Evolutionary conservation across 805 yeast genomes (phyloP), one percentile per base, ranked within the genome.

Genomic region (Blastobotrys mokoenaii): DNA sequence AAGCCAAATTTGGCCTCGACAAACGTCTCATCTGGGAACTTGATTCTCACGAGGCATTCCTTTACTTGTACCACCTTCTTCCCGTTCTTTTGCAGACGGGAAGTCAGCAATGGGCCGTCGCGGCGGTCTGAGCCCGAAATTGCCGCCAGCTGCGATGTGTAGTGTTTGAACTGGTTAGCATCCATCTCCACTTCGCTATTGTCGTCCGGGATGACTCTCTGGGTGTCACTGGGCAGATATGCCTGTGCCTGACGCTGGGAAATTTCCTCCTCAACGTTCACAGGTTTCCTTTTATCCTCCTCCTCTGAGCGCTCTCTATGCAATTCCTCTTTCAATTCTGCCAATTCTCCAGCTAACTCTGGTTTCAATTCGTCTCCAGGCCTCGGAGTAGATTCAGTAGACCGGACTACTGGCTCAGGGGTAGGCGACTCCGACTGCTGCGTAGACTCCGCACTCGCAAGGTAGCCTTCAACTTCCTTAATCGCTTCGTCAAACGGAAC

Each of bases 21-120:
- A 17, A 65, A 65, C 2, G 71, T 66, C 45, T 71, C 69, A 58
- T 81, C 84, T 0, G 85, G 84, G 47, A 82, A 74, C 44, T 73
- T 67, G 9, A 81, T 54, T 46, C 86, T 66, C 1, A 80, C 57
- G 6, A 65, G 57, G 43, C 77, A 70, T 40, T 60, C 38, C n/a
- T 62, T 34, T 49, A 48, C 25, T 37, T 49, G 43, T 56, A 63
- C 49, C 50, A 55, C 46, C 46, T 31, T n/a, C 52, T 55, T 47
- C 47, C 61, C 50, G 53, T 57, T 40, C 49, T 59, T 69, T 38
- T 72, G 67, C 31, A 71, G 56, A 32, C 69, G 61, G 41, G 63
- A 67, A 2, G 79, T 66, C 48, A 72, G 43, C 51, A 73, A 47
- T n/a, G 71, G 72, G 1, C 72, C 70, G 12, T 58, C 63, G 20